Evolutionary conservation across 305 asterid genomes (phyloP).

Genomic region (Plantago coronopus): DNA sequence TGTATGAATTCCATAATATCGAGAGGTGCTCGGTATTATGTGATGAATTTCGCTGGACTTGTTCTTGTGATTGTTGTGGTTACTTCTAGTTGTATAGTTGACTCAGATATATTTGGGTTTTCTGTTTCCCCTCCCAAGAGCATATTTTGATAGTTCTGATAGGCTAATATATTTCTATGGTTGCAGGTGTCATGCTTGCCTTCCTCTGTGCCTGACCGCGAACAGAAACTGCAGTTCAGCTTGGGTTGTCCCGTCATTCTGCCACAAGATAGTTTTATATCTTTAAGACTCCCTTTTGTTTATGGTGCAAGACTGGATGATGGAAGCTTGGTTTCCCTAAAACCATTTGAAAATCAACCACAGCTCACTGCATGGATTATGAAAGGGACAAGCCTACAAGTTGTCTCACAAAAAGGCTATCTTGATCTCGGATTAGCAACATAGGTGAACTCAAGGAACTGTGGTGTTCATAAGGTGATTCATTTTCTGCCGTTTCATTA

Average conservation of each 20-base stretch:
- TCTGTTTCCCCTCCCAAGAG: not conserved
- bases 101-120: not conserved
- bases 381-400: slow-evolving; percentile 66
- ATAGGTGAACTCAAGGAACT: slow-evolving; percentile 26
- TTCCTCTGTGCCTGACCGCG: slow-evolving; percentile 62
- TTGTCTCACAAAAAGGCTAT: slow-evolving; percentile 49
- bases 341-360: slow-evolving; percentile 72
- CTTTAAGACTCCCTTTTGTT: slow-evolving; percentile 82
- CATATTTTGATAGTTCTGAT: slow-evolving; percentile 16
- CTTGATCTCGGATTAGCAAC: slow-evolving; percentile 41
- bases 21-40: too few relatives aligned
- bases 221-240: slow-evolving; percentile 72
- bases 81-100: too few relatives aligned
- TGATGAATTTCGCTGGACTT: too few relatives aligned
- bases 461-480: slow-evolving; percentile 24
- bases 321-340: slow-evolving; percentile 69
- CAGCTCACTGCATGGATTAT: slow-evolving; percentile 76
- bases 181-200: slow-evolving; percentile 76
- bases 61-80: too few relatives aligned
- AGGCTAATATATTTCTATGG: slow-evolving; percentile 19
- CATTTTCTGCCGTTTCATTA: slow-evolving; percentile 11
- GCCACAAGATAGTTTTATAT: slow-evolving; percentile 91
- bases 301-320: slow-evolving; percentile 76
- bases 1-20: too few relatives aligned
- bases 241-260: slow-evolving; percentile 77